These are phyloP conservation scores for Paradendryphiella salina DNA, from an alignment of 2,329 filamentous ascomycete species.

Conservation along the genomic window DNA sequence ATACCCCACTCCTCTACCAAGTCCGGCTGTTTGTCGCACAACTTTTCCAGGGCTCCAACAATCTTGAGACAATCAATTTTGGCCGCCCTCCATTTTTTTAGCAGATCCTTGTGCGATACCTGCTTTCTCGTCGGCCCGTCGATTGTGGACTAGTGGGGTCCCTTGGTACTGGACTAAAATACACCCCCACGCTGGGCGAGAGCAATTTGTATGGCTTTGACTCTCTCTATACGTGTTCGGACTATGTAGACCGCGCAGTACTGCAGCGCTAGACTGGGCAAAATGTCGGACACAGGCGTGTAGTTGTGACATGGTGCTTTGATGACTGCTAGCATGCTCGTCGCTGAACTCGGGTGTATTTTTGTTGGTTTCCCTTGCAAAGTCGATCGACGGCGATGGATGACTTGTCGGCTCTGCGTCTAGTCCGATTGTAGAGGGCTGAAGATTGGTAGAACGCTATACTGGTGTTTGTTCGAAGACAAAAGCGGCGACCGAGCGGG, in stretches of 20 bases:
- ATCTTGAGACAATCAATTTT: constrained; percentile 9
- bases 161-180: constrained; percentile 1
- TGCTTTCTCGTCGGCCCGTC: background rate
- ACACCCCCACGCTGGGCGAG: constrained; percentile 18
- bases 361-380: no score
- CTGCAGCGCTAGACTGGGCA: background rate
- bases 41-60: constrained; percentile 9
- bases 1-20: constrained; percentile 3
- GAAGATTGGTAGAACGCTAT: no score
- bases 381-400: no score
- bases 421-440: no score
- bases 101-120: constrained; percentile 1
- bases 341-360: no score
- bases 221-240: constrained; percentile 7
- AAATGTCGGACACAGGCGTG: background rate
- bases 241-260: constrained; percentile 14
- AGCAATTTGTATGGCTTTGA: constrained; percentile 8
- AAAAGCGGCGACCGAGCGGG: no score
- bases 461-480: no score
- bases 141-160: background rate
- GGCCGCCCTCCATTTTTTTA: background rate
- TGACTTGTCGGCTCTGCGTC: no score
- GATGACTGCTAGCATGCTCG: background rate
- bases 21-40: constrained; percentile 2
- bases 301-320: background rate